These are phyloP conservation scores for Asparagopsis taxiformis DNA, from an alignment of 31 red algal genomes.

Conservation along the genomic window DNA sequence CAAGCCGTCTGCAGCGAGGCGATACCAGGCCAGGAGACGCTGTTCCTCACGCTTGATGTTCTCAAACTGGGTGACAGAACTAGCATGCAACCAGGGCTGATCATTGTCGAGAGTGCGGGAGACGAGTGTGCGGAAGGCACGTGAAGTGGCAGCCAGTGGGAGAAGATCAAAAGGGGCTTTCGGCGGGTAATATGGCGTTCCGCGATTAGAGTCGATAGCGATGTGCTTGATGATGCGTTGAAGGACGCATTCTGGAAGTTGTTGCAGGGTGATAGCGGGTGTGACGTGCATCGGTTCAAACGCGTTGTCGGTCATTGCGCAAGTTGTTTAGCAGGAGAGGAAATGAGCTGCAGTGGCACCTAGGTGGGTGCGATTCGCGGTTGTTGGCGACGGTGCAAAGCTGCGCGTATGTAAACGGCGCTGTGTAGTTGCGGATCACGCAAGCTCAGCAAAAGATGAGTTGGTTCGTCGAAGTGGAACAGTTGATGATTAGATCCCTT, in stretches of 20 bases:
- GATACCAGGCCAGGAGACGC: not conserved
- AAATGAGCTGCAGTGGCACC: not conserved
- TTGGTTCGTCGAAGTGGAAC: no score
- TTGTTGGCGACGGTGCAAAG: no score
- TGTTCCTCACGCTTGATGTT: not conserved
- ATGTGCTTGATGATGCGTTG: not conserved
- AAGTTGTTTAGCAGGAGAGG: not conserved
- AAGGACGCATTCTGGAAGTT: not conserved
- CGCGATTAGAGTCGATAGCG: not conserved
- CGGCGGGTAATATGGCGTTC: not conserved
- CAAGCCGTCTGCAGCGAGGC: not conserved
- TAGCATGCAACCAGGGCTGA: not conserved
- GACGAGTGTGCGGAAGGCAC: not conserved
- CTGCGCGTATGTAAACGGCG: no score
- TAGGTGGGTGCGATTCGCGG: no score
- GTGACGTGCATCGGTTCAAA: no score
- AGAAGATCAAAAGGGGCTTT: not conserved
- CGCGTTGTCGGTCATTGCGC: no score
- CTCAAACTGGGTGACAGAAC: not conserved
- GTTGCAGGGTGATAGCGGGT: not conserved
- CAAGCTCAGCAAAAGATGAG: no score
- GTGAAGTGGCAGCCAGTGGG: not conserved
- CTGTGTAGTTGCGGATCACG: no score
- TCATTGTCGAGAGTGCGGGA: not conserved
- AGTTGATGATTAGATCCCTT: no score